Conservation (phyloP, 106 monocot species). For the Dendrobium nobile region DNA sequence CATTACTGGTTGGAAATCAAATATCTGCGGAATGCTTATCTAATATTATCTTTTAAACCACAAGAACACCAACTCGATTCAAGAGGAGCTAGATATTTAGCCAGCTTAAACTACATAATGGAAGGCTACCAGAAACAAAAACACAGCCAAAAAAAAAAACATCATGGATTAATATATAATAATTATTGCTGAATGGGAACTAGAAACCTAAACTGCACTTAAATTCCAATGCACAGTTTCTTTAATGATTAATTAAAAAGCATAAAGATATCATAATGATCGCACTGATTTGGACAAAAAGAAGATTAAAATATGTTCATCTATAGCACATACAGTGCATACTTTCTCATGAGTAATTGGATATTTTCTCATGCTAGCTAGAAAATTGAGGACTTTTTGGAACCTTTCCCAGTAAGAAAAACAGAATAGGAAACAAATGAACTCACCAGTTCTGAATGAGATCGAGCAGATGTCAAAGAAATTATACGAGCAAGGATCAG, state of each 20-base stretch:
- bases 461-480: slow-evolving; percentile 38
- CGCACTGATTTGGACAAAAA: background rate
- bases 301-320: background rate
- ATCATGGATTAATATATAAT: background rate
- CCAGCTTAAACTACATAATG: background rate
- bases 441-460: slow-evolving; percentile 39
- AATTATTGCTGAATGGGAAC: background rate
- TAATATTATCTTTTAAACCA: background rate
- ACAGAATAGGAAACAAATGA: slow-evolving; percentile 1
- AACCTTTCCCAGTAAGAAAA: background rate
- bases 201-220: background rate
- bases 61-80: background rate
- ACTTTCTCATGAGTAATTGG: background rate
- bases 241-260: background rate
- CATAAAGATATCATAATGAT: background rate
- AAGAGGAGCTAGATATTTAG: background rate
- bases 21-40: background rate
- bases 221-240: background rate
- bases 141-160: background rate
- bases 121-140: background rate
- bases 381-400: background rate
- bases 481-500: slow-evolving; percentile 82
- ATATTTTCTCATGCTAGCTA: background rate
- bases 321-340: slow-evolving; percentile 1
- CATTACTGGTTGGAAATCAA: background rate